A percentile compares a stretch with the other conserved stretches of the same genome.
Conservation (phyloP, 495 filamentous ascomycete species). For the Xylaria venustula region DNA sequence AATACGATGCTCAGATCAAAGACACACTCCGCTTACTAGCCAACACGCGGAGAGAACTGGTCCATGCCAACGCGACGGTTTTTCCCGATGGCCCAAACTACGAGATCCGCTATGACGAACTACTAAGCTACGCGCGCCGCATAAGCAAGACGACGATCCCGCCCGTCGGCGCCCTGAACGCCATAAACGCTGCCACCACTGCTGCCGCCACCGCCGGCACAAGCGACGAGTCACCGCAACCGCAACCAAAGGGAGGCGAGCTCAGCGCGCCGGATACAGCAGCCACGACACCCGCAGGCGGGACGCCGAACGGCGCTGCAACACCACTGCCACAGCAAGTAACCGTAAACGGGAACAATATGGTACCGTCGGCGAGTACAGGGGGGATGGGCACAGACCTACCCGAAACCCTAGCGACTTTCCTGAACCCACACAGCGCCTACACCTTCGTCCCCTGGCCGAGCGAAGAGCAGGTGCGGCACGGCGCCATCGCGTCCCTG, state of each 20-base stretch:
- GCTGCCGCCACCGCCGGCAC: slow-evolving; percentile 13
- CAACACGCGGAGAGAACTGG: slow-evolving; percentile 64
- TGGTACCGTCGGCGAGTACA: too few relatives aligned
- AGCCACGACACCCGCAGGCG: slow-evolving; percentile 26
- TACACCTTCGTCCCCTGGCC: slow-evolving; percentile 69
- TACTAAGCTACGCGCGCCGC: slow-evolving; percentile 69
- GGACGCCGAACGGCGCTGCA: slow-evolving; percentile 25
- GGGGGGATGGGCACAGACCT: slow-evolving; percentile 19
- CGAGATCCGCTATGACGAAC: slow-evolving; percentile 60
- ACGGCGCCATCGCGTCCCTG: slow-evolving; percentile 60
- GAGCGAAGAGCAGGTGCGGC: slow-evolving; percentile 57
- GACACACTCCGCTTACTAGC: slow-evolving; percentile 60
- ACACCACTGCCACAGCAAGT: not conserved
- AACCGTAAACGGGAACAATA: slow-evolving; percentile 19
- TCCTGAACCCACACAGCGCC: slow-evolving; percentile 51
- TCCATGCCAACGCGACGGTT: slow-evolving; percentile 53
- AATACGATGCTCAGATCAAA: slow-evolving; percentile 62
- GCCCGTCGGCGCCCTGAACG: slow-evolving; percentile 54
- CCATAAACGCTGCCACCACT: too few relatives aligned
- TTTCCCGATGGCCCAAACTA: slow-evolving; percentile 41
- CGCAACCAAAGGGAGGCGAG: slow-evolving; percentile 12
- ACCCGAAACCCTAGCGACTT: slow-evolving; percentile 39
- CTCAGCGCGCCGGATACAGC: slow-evolving; percentile 21
- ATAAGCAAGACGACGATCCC: slow-evolving; percentile 73
- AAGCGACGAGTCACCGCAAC: slow-evolving; percentile 5